phyloP scores from a whole-genome alignment of 352 stramenopile species.

The Bremia lactucae region DNA sequence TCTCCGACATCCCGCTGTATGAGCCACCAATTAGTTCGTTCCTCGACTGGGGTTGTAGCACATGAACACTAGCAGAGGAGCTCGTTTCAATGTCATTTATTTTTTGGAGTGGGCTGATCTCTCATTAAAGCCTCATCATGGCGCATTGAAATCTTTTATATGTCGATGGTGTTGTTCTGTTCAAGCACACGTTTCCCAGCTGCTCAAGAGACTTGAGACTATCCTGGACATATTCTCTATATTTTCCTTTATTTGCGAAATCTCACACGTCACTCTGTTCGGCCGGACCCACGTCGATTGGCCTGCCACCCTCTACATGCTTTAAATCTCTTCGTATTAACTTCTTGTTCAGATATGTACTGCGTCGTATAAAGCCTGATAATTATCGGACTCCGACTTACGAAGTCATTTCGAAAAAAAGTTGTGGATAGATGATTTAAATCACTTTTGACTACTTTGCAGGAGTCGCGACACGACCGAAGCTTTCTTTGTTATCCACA shows the following conservation, averaged over 20 bases:
- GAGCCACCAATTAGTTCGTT: slow-evolving; percentile 92
- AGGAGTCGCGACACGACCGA: slow-evolving; percentile 90
- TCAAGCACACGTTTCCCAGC: slow-evolving; percentile 88
- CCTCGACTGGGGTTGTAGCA: slow-evolving; percentile 93
- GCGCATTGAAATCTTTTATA: slow-evolving; percentile 95
- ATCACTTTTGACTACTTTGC: slow-evolving; percentile 85
- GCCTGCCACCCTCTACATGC: slow-evolving; percentile 93
- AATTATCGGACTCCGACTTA: slow-evolving; percentile 80
- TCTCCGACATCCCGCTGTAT: slow-evolving; percentile 97
- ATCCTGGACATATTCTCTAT: no score
- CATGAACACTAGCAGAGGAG: slow-evolving; percentile 85
- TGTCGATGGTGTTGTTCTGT: slow-evolving; percentile 98
- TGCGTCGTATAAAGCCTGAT: slow-evolving; percentile 83
- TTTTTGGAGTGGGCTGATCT: slow-evolving; percentile 93
- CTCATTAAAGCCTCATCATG: slow-evolving; percentile 86
- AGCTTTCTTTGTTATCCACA: slow-evolving; percentile 89
- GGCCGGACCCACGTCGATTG: slow-evolving; percentile 94
- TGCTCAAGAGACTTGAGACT: slow-evolving; percentile 90
- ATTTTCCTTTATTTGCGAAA: slow-evolving; percentile 97
- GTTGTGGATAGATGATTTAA: slow-evolving; percentile 82
- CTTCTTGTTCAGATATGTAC: slow-evolving; percentile 87
- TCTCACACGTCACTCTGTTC: slow-evolving; percentile 91
- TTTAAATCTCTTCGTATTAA: slow-evolving; percentile 93
- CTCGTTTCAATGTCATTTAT: slow-evolving; percentile 87
- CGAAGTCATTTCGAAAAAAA: slow-evolving; percentile 85